Evolutionary conservation across 2,329 filamentous ascomycete genomes (phyloP), one percentile per base, ranked within the genome.

Genomic region (Colletotrichum camelliae): DNA sequence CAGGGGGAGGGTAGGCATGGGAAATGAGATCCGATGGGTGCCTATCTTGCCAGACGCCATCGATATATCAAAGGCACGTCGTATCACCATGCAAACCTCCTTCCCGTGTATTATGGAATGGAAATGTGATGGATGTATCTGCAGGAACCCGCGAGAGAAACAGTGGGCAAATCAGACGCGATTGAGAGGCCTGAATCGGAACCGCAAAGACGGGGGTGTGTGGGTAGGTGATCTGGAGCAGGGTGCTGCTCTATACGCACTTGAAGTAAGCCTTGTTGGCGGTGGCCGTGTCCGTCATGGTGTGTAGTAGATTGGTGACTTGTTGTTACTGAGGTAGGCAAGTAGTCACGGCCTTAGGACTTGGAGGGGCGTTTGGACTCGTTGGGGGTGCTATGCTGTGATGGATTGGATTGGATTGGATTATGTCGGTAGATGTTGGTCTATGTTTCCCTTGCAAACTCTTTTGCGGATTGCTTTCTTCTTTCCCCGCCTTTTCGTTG

Each of bases 231-330:
- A 43, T 43, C 37, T 43, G 37, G 37, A 21, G 67, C 18, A 43
- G 33, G 39, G 29, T 39, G 31, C 16, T 43, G 16, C 37, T 43
- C 37, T 60, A 60, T 58, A 77, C 77, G 43, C 52, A 78, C 77
- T 78, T 61, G 43, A 78, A 78, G 67, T 78, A 73, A 39, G 77
- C 77, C 67, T 76, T 78, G 65, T 78, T 78, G 77, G 68, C 75
- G 31, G 37, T 58, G 65, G 43, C 61, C 16, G 77, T 76, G 61
- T 77, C 71, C n/a, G 67, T 35, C 66, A 76, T 76, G 18, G 27
- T 69, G 69, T 43, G 33, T 60, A 5, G 21, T 27, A 18, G 18
- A 24, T 31, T 57, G 15, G 52, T 9, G n/a, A 27, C 21, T 57
- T 57, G 52, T 12, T 57, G 52, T 57, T 57, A 27, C 24, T 57